These are phyloP conservation scores for Aspergillus udagawae DNA, from an alignment of 2,329 filamentous ascomycete genomes.

Conservation along the genomic window DNA sequence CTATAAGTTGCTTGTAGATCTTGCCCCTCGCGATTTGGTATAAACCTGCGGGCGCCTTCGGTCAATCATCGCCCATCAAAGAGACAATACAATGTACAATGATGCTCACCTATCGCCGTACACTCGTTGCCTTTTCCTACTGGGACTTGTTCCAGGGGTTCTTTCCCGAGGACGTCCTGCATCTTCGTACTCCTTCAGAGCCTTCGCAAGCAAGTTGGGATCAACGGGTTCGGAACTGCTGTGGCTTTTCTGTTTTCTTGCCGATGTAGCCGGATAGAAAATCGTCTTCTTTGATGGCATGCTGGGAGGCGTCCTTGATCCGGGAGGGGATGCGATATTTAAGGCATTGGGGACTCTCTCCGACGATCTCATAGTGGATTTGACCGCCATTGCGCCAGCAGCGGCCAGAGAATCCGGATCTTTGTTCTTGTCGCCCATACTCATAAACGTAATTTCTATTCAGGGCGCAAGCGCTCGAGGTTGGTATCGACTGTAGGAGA, in stretches of 20 bases:
- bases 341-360: conserved; percentile 20
- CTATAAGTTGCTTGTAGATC: conserved; percentile 92
- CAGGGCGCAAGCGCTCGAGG: conserved; percentile 12
- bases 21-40: conserved; percentile 87
- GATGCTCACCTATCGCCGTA: conserved; percentile 58
- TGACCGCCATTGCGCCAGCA: conserved; percentile 16
- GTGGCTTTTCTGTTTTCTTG: conserved; percentile 22
- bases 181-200: conserved; percentile 59
- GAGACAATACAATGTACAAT: neutral
- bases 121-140: conserved; percentile 63
- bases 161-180: conserved; percentile 56
- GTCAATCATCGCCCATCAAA: conserved; percentile 6
- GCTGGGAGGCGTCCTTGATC: conserved; percentile 59
- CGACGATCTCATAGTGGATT: conserved; percentile 19
- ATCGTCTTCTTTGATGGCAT: conserved; percentile 46
- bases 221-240: conserved; percentile 53
- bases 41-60: conserved; percentile 63
- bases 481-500: conserved; percentile 6
- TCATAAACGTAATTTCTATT: conserved; percentile 5
- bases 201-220: conserved; percentile 56
- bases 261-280: conserved; percentile 29
- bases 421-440: conserved; percentile 21
- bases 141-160: conserved; percentile 63
- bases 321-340: conserved; percentile 48
- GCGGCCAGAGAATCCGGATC: conserved; percentile 14